Evolutionary conservation across 2,329 filamentous ascomycete species (phyloP).

Genomic region (Colletotrichum orbiculare): DNA sequence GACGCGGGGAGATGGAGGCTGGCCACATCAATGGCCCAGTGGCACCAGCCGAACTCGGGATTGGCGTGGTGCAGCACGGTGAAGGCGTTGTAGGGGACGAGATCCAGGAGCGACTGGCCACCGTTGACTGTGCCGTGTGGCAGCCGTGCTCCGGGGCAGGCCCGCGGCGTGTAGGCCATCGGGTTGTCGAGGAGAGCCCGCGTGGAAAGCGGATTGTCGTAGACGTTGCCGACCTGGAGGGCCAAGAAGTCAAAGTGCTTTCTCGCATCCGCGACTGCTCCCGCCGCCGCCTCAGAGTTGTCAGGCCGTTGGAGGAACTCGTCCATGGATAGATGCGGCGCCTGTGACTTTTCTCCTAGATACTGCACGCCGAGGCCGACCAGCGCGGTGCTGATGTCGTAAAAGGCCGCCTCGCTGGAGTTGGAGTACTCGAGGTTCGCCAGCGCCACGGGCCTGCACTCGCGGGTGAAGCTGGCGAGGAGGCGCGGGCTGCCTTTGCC

Average conservation of each 20-base stretch:
- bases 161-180: conserved; percentile 13
- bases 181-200: conserved; percentile 17
- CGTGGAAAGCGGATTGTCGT: conserved; percentile 12
- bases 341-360: conserved; percentile 4
- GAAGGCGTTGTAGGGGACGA: conserved; percentile 28
- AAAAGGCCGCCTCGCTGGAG: conserved; percentile 29
- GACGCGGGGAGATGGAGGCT: conserved; percentile 10
- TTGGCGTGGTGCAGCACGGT: conserved; percentile 21
- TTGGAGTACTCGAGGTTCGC: conserved; percentile 32
- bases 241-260: conserved; percentile 29
- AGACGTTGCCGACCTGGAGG: conserved; percentile 29
- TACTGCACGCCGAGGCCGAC: conserved; percentile 20
- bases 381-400: conserved; percentile 23
- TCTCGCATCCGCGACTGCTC: conserved; percentile 22
- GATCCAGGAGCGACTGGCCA: conserved; percentile 14
- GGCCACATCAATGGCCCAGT: conserved; percentile 26
- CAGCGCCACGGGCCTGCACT: conserved; percentile 25
- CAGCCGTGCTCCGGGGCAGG: conserved; percentile 25
- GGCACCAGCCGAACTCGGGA: conserved; percentile 14
- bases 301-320: conserved; percentile 12
- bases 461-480: conserved; percentile 21
- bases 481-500: conserved; percentile 8
- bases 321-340: conserved; percentile 19
- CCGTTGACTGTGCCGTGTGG: conserved; percentile 12
- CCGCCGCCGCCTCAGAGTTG: conserved; percentile 5